These are phyloP conservation scores for Podospora didyma DNA, from an alignment of 495 filamentous ascomycete genomes.

Conservation along the genomic window DNA sequence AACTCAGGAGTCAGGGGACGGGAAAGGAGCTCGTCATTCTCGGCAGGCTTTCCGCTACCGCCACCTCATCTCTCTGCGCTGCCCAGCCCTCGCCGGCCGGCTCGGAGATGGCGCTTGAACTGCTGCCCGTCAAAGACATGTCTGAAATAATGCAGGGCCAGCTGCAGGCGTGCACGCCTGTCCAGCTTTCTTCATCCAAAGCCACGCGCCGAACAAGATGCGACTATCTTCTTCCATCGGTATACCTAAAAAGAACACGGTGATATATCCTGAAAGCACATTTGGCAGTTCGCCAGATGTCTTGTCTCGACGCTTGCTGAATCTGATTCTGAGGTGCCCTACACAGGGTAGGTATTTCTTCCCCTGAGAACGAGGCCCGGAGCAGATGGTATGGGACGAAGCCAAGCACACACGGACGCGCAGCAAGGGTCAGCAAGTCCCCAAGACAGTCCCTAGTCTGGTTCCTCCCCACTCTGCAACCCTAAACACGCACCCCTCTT, in stretches of 20 bases:
- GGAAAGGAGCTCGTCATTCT: slow-evolving; percentile 1
- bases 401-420: no score
- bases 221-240: no score
- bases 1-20: background rate
- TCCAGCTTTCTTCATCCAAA: background rate
- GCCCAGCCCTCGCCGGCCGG: background rate
- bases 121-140: slow-evolving; percentile 3
- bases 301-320: no score
- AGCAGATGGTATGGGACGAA: no score
- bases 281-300: no score
- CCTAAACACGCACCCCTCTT: slow-evolving; percentile 20
- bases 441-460: slow-evolving; percentile 5
- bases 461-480: slow-evolving; percentile 15
- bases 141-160: background rate
- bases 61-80: background rate
- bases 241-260: no score
- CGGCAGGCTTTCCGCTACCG: slow-evolving; percentile 4
- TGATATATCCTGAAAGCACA: no score
- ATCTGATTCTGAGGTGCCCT: no score
- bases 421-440: background rate
- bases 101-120: background rate
- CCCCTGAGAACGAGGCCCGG: no score
- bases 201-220: background rate
- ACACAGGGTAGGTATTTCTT: no score
- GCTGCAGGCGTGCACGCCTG: slow-evolving; percentile 13